Evolutionary conservation across 768 basidiomycete genomes (phyloP).

Genomic region (Multifurca ochricompacta): DNA sequence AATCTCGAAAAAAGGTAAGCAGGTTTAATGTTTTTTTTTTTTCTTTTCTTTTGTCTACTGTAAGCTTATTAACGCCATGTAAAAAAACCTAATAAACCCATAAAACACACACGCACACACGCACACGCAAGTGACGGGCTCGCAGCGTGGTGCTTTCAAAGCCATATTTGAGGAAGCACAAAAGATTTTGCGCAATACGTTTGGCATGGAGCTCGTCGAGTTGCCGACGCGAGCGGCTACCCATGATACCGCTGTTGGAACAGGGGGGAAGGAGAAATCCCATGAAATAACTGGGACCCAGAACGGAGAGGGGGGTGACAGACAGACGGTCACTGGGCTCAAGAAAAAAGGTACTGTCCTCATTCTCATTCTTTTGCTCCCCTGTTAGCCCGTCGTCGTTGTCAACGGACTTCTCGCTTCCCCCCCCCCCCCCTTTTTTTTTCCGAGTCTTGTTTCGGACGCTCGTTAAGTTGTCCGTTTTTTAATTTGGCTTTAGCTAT

Average conservation of each 20-base stretch:
- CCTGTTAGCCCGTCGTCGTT: no score
- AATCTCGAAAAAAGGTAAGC: constrained; percentile 55
- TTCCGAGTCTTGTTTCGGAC: no score
- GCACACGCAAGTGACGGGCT: constrained; percentile 49
- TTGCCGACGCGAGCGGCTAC: constrained; percentile 54
- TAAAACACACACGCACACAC: no score
- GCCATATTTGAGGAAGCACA: constrained; percentile 58
- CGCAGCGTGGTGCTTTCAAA: constrained; percentile 52
- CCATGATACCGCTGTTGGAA: constrained; percentile 36
- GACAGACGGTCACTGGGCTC: constrained; percentile 34
- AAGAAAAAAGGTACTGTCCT: constrained; percentile 64
- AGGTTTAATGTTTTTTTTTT: no score
- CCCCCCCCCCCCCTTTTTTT: no score
- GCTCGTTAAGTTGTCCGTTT: no score
- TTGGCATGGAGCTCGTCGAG: constrained; percentile 81
- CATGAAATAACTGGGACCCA: constrained; percentile 28
- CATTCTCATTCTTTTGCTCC: no score
- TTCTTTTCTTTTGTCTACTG: no score
- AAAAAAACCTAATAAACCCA: no score
- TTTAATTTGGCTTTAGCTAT: no score
- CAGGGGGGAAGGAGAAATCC: constrained; percentile 33
- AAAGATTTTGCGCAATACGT: constrained; percentile 47
- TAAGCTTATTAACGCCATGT: no score
- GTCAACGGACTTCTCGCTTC: no score
- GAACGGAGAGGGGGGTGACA: constrained; percentile 9